Evolutionary conservation across 1,284 basidiomycete genomes (phyloP), one percentile per base, ranked within the genome.

Genomic region (Pseudozyma tsukubaensis): DNA sequence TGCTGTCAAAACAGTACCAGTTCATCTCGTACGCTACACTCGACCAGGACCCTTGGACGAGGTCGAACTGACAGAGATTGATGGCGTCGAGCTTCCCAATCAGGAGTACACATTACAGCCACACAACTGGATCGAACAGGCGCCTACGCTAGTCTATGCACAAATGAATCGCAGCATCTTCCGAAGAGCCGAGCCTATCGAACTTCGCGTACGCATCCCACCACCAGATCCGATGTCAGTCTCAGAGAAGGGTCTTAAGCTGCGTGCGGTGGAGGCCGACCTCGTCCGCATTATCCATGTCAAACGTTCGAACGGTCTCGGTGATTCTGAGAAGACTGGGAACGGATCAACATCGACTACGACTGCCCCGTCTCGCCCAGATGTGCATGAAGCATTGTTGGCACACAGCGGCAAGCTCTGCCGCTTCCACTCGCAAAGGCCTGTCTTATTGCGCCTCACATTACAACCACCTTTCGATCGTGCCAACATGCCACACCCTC

Each of bases 361-460:
- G 34, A 18, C 3, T 35, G 32, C 18, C 16, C 10, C 9, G 47
- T 35, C 4, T 0, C 36, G 56, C 13, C 59, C 61, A 12, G 8
- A 66, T 29, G 60, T 48, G 0, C 71, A 78, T 21, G 74, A 81
- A 60, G 69, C 78, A 6, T 40, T 82, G n/a, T 56, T 83, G 10
- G 79, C 81, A 5, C 71, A 77, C 44, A 79, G 70, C 19, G 82
- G 82, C 32, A 83, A 83, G 66, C 67, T 79, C 13, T 83, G 82
- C 42, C 78, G 82, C 29, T 83, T 83, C 53, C 71, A 81, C 39
- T 76, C 78, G 10, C 66, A 75, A 24, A 65, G 72, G 2, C 61
- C 82, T 0, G 61, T 83, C 11, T 56, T 79, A 39, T 59, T 84
- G 18, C 69, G 77, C 10, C 56, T 84, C 37, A 59, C 75, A 0